Percentiles rank a stretch among this genome's conserved stretches.
phyloP scores from a whole-genome alignment of 495 filamentous ascomycete species.

The Penicillium dipodomyicola region DNA sequence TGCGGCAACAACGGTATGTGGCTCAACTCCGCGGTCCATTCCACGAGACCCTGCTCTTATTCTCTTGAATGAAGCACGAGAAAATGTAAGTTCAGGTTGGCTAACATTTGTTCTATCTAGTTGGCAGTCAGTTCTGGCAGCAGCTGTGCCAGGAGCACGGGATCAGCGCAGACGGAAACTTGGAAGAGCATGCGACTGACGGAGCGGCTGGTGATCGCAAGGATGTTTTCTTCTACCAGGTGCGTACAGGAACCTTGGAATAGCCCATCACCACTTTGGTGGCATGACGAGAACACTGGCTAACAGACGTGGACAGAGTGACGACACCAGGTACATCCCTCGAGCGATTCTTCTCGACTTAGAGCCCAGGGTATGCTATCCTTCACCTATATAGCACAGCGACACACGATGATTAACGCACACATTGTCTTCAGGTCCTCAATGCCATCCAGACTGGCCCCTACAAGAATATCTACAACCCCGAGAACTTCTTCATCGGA shows the following conservation, averaged over 20 bases:
- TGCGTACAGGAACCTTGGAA: constrained; percentile 19
- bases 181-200: constrained; percentile 93
- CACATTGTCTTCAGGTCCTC: constrained; percentile 63
- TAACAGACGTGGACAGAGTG: constrained; percentile 52
- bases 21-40: constrained; percentile 16
- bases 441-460: constrained; percentile 86
- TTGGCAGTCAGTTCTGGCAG: constrained; percentile 95
- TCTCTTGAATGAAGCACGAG: neutral
- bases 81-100: neutral
- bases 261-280: neutral
- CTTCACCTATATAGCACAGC: neutral
- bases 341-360: constrained; percentile 93
- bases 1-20: constrained; percentile 96
- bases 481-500: constrained; percentile 95
- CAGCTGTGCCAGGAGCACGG: constrained; percentile 97
- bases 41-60: constrained; percentile 13
- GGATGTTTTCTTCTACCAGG: constrained; percentile 99
- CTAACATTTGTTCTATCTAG: constrained; percentile 43
- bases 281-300: neutral
- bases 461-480: constrained; percentile 98
- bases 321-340: constrained; percentile 97
- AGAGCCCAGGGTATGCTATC: constrained; percentile 73
- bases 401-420: constrained; percentile 4
- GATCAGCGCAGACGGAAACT: constrained; percentile 93
- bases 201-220: constrained; percentile 81